These are phyloP conservation scores for Kingdonia uniflora DNA, from an alignment of 164 flowering plant species.

Conservation along the genomic window DNA sequence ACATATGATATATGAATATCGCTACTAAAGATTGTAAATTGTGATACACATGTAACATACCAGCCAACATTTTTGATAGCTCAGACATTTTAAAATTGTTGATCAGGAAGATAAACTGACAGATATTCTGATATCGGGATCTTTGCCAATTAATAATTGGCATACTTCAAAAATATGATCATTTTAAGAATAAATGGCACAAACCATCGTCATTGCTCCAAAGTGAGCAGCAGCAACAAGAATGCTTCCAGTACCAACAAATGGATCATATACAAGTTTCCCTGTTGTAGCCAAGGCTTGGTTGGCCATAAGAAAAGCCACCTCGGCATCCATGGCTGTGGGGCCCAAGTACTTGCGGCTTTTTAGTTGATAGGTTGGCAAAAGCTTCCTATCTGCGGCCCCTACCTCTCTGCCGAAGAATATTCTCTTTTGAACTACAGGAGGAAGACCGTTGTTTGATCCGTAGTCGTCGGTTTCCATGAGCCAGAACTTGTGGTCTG, in stretches of 20 bases:
- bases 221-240: conserved; percentile 92
- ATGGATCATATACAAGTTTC: conserved; percentile 88
- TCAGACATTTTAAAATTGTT: too few relatives aligned
- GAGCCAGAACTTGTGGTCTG: conserved; percentile 80
- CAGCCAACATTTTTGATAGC: too few relatives aligned
- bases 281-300: conserved; percentile 74
- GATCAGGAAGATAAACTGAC: too few relatives aligned
- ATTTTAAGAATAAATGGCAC: conserved; percentile 7
- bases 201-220: conserved; percentile 97
- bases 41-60: too few relatives aligned
- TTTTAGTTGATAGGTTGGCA: conserved; percentile 88
- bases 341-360: conserved; percentile 93
- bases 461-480: conserved; percentile 88
- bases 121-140: too few relatives aligned
- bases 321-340: conserved; percentile 99
- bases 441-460: conserved; percentile 84
- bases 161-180: too few relatives aligned
- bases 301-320: conserved; percentile 97
- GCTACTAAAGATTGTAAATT: too few relatives aligned
- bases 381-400: conserved; percentile 75
- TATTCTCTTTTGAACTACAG: conserved; percentile 53
- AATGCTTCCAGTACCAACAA: conserved; percentile 99
- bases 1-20: too few relatives aligned
- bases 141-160: too few relatives aligned
- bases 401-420: conserved; percentile 96